phyloP scores from a whole-genome alignment of 225 moss, liverwort and hornwort genomes.

The Anthoceros angustus region DNA sequence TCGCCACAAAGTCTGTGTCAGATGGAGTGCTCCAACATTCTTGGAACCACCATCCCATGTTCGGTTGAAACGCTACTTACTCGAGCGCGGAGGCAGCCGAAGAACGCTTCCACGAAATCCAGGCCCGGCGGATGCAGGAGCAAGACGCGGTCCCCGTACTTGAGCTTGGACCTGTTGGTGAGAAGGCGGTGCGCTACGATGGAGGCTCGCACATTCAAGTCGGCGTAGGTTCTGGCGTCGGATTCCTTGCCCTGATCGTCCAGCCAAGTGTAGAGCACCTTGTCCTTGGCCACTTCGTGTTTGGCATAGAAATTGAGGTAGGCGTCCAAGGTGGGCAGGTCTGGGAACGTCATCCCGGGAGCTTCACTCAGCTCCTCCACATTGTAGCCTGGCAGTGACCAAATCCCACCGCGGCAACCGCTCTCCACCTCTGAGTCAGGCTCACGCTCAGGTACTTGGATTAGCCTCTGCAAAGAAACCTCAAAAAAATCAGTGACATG shows the following conservation, averaged over 20 bases:
- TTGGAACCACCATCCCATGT: too few species aligned
- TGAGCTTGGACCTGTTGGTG: conserved; percentile 10
- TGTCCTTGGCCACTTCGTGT: conserved; percentile 17
- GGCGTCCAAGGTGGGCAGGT: conserved; percentile 17
- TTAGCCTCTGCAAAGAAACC: conserved; percentile 10
- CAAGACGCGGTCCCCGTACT: conserved; percentile 23
- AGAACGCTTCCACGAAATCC: conserved; percentile 30
- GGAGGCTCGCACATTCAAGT: conserved; percentile 17
- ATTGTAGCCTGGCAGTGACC: conserved; percentile 8
- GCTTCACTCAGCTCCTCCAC: conserved; percentile 12
- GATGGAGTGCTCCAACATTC: background rate
- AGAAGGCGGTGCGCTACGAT: conserved; percentile 18
- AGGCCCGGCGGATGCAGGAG: conserved; percentile 29
- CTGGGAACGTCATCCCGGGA: conserved; percentile 17
- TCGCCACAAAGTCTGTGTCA: background rate
- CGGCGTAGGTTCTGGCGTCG: conserved; percentile 12
- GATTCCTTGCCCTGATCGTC: conserved; percentile 22
- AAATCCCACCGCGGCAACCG: background rate
- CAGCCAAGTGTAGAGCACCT: conserved; percentile 25
- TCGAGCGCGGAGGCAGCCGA: conserved; percentile 23
- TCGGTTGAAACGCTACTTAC: too few species aligned
- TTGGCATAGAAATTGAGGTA: conserved; percentile 18
- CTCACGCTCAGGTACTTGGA: background rate
- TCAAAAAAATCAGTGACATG: background rate
- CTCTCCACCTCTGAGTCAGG: background rate